Base-by-base conservation (phyloP, 345 rosid species). In the Capsella bursapastoris region DNA sequence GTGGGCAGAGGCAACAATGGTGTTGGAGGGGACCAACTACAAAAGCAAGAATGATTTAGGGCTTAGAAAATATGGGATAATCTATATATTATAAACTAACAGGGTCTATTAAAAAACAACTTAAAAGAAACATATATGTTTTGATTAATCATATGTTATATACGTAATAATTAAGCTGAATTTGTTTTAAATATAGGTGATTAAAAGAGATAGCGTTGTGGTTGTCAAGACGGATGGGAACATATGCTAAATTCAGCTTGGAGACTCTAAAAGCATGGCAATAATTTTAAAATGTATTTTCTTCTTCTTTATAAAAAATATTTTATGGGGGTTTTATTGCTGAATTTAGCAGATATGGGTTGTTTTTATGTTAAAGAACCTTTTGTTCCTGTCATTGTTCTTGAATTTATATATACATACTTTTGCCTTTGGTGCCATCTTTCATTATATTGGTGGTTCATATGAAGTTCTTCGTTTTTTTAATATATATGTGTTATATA, bases 301-400 rank as follows among this genome's bases (percentile, higher is more conserved):
- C 8, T 68, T 38, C 48, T 55, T 56, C 18, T 40, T 38, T 55
- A 13, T 13, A 38, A 38, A 0, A 44, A 5, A 34, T 57, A 65
- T 57, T 38, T 48, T 29, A 18, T 38, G 22, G 49, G 50, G 28
- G 41, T 34, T 52, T 70, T 41, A 72, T 78, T 34, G 78, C 75
- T 79, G 82, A 79, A 79, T 79, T 79, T 79, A 79, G 82, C 82
- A 79, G 62, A 79, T 43, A 66, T 72, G 77, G 80, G 81, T 78
- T 78, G 81, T 66, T 71, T 75, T 64, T 71, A 58, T 64, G 64
- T 45, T 41, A 57, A 71, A 48, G 68, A 78, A 78, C 81, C 81
- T 78, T 71, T 65, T 78, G 81, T 78, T 78, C 81, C 81, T 78
- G 58, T 78, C 77, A 52, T 71, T 72, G 81, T 78, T 78, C 81